Base-by-base conservation (phyloP, 495 filamentous ascomycete species). In the Xylaria longipes region DNA sequence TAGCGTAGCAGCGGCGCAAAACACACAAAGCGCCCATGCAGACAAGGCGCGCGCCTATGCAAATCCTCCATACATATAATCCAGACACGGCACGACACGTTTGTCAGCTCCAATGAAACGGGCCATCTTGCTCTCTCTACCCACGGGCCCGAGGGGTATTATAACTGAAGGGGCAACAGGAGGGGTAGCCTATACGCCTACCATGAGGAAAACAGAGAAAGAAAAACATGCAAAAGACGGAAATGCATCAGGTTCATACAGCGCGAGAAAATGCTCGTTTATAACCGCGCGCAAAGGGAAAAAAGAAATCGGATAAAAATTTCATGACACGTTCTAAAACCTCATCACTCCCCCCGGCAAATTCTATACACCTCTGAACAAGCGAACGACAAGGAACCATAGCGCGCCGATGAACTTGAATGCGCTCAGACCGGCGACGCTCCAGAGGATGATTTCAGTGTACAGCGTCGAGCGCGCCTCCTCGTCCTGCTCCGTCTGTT, bases 341-440 rank as follows among this genome's bases (percentile, higher is more conserved):
- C 14, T 56, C 52, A 29, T 56, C 52, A 33, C 63, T 37, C 31
- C 12, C 45, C 39, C 22, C 7, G 27, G 31, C 14, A 64, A 54
- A 43, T 58, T 73, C 72, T 84, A 89, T 64, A 89, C 87, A 63
- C 87, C 87, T 74, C 93, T 89, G 75, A 96, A 95, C 90, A 97
- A 88, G 75, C 96, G 87, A 70, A 97, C 90, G 76, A 98, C 86
- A 87, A 98, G 90, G 81, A 97, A 99, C 97, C 97, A 99, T 79
- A 94, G 82, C 0, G 93, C 93, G 11, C 97, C 97, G 41, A 94
- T 79, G 76, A 98, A 98, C 79, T 97, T 94, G 80, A 99, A 95
- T 25, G 91, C 89, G 4, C 89, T 92, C 65, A 98, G 79, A 2
- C 84, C 97, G 0, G 97, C 97, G 46, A 99, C 97, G 80, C 87